Base-by-base conservation (phyloP, 257 asterid species). In the Scutellaria minor region DNA sequence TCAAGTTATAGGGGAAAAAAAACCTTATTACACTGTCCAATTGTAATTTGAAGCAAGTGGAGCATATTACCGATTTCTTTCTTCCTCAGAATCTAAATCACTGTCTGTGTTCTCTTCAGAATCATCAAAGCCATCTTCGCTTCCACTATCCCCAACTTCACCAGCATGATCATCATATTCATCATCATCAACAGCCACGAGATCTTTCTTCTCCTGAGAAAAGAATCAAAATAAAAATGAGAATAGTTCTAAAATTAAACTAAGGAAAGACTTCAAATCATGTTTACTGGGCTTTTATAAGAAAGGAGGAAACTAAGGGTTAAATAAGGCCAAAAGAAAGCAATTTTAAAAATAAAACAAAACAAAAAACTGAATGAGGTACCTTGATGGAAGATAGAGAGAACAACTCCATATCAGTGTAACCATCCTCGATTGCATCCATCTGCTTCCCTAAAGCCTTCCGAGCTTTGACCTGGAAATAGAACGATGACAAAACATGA, bases 1-100 rank as follows among this genome's bases (percentile, higher is more conserved):
- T 78, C 78, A 72, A 31, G 71, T 53, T 64, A 50, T 10, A 60
- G 35, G 65, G 60, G 14, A 31, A 67, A 45, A 60, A 6, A 0
- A 2, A 35, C 24, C 3, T 10, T 20, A 8, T 22, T 48, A 62
- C 44, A 53, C 59, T n/a, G 31, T 64, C 35, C 71, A 74, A 74
- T 62, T 60, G 8, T 63, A 47, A 57, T 61, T 24, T 11, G 52
- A 40, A 74, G 70, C 67, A 35, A 47, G 45, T 27, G 14, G 50
- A 69, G 66, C 24, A 75, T 27, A 51, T 44, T 86, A 92, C 98
- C 98, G 78, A 51, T 64, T 82, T 22, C 85, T 80, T 81, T 95
- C 98, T 75, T 95, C 99, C 71, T 92, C 99, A 27, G 99, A 85
- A 77, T 92, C 99, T 59, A 84, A 54, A 80, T 92, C 96, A 75